Evolutionary conservation across 495 filamentous ascomycete species (phyloP).

Genomic region (Aspergillus egyptiacus): DNA sequence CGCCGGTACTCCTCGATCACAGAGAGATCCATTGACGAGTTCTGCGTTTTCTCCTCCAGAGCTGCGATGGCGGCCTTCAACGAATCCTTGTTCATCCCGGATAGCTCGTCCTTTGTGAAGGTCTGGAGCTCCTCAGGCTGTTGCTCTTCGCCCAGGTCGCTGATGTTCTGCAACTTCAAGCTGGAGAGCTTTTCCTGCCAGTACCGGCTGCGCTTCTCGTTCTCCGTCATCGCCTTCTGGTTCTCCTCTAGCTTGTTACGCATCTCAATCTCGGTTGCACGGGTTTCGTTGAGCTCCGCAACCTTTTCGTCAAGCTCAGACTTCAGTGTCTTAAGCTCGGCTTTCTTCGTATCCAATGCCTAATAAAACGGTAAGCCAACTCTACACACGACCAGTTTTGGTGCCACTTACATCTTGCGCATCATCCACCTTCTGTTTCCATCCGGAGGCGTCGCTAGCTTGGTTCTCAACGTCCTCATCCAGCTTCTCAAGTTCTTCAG

Average conservation of each 20-base stretch:
- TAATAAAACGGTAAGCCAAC: conserved; percentile 21
- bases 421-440: conserved; percentile 71
- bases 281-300: conserved; percentile 80
- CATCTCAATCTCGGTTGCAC: conserved; percentile 94
- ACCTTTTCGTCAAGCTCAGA: conserved; percentile 80
- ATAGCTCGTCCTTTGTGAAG: conserved; percentile 85
- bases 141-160: conserved; percentile 57
- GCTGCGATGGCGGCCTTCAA: conserved; percentile 83
- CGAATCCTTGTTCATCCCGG: conserved; percentile 82
- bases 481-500: conserved; percentile 65
- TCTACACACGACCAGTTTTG: neutral
- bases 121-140: conserved; percentile 58
- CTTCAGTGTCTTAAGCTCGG: conserved; percentile 73
- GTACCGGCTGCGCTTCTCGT: conserved; percentile 75
- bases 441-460: conserved; percentile 63
- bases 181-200: conserved; percentile 88
- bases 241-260: conserved; percentile 93
- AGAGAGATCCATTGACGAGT: conserved; percentile 78
- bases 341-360: conserved; percentile 70
- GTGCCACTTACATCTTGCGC: conserved; percentile 57
- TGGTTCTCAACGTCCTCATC: conserved; percentile 73
- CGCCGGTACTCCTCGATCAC: conserved; percentile 92
- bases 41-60: conserved; percentile 89
- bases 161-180: conserved; percentile 67
- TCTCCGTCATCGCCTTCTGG: conserved; percentile 80